These are phyloP conservation scores for Gyromitra esculenta DNA, from an alignment of 2,329 filamentous ascomycete genomes.

Conservation along the genomic window DNA sequence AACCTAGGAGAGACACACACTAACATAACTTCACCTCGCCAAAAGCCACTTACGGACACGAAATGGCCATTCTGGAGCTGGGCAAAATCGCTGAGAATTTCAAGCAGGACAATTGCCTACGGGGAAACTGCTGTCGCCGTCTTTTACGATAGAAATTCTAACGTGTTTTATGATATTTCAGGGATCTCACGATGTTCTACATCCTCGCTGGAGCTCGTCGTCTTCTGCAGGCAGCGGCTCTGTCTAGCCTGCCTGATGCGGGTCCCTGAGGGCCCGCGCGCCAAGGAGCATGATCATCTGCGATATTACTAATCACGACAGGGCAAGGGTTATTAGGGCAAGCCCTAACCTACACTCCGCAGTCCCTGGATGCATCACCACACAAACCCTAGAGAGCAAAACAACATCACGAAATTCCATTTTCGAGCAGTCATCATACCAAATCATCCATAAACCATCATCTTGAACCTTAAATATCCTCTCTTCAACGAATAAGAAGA, in stretches of 20 bases:
- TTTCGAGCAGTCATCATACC: constrained; percentile 23
- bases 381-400: constrained; percentile 29
- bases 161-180: constrained; percentile 41
- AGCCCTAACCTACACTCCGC: constrained; percentile 25
- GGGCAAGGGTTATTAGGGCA: constrained; percentile 39
- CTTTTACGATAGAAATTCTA: constrained; percentile 26
- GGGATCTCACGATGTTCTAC: constrained; percentile 43
- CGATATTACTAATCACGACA: constrained; percentile 16
- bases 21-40: constrained; percentile 48
- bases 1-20: constrained; percentile 48
- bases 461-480: constrained; percentile 89
- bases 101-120: constrained; percentile 9
- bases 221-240: constrained; percentile 47
- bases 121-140: neutral
- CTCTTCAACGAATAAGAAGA: constrained; percentile 90
- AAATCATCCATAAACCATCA: constrained; percentile 32
- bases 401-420: constrained; percentile 24
- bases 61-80: constrained; percentile 13
- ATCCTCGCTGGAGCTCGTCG: constrained; percentile 43
- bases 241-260: constrained; percentile 40
- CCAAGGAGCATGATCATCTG: constrained; percentile 38
- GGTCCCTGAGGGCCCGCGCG: constrained; percentile 36
- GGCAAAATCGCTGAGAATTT: constrained; percentile 12
- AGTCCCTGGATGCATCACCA: constrained; percentile 33
- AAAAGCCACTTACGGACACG: constrained; percentile 21